These are phyloP conservation scores for Xylaria sp. DNA, from an alignment of 2,329 filamentous ascomycete species.

Conservation along the genomic window DNA sequence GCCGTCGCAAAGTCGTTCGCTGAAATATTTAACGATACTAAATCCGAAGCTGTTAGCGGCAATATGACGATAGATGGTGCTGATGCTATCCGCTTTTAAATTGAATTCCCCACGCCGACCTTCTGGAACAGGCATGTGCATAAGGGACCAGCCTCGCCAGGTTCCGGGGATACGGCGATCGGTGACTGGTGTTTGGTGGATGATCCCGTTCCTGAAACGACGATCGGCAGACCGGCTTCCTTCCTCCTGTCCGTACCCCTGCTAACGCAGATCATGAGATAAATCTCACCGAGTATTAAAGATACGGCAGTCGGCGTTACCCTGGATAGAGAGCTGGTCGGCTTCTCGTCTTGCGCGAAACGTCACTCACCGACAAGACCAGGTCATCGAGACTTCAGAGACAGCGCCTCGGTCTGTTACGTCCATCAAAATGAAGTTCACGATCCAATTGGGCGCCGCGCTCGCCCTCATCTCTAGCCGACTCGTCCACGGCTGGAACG, in stretches of 20 bases:
- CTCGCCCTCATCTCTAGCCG: conserved; percentile 31
- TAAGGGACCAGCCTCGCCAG: conserved; percentile 14
- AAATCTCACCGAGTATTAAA: conserved; percentile 17
- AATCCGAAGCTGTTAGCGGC: background rate
- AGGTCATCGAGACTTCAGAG: background rate
- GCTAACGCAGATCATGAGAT: conserved; percentile 24
- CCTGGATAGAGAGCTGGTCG: background rate
- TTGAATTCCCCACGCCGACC: background rate
- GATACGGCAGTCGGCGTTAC: conserved; percentile 8
- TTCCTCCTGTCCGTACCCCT: conserved; percentile 24
- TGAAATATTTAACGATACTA: background rate
- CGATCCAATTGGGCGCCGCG: conserved; percentile 22
- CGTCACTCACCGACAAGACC: background rate
- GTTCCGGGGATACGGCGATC: conserved; percentile 19
- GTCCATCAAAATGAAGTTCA: conserved; percentile 26
- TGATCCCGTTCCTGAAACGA: conserved; percentile 33
- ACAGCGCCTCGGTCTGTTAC: conserved; percentile 1
- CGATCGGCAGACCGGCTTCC: conserved; percentile 24
- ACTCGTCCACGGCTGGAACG: conserved; percentile 34
- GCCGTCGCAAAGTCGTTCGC: background rate
- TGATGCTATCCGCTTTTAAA: background rate
- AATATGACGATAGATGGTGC: background rate
- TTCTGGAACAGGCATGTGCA: conserved; percentile 24
- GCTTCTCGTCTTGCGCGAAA: conserved; percentile 3
- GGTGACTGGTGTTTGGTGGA: conserved; percentile 23